These are phyloP conservation scores for Mycena latifolia DNA, from an alignment of 768 basidiomycete species.

Conservation along the genomic window DNA sequence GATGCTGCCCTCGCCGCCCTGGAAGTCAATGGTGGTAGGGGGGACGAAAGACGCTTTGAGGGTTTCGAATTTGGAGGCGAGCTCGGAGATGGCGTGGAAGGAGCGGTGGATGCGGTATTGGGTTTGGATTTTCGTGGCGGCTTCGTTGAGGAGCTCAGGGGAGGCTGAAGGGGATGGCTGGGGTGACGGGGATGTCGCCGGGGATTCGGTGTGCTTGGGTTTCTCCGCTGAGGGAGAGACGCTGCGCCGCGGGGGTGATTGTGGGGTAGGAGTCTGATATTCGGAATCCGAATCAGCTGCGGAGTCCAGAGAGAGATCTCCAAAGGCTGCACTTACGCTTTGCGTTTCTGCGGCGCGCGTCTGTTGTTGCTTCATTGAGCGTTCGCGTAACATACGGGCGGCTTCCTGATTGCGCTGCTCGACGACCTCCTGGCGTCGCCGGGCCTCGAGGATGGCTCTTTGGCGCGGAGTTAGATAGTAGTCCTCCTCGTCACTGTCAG, in stretches of 20 bases:
- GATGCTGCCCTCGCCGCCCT: conserved; percentile 44
- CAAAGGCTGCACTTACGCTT: conserved; percentile 20
- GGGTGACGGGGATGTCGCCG: conserved; percentile 14
- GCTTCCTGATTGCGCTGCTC: conserved; percentile 43
- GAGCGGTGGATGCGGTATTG: conserved; percentile 59
- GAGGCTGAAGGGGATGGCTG: conserved; percentile 37
- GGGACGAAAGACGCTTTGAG: conserved; percentile 57
- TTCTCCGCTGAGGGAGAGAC: too few species aligned
- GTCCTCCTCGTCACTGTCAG: conserved; percentile 46
- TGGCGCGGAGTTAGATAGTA: conserved; percentile 43
- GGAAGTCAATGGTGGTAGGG: conserved; percentile 63
- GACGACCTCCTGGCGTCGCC: conserved; percentile 42
- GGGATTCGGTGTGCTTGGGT: conserved; percentile 1
- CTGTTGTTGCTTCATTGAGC: conserved; percentile 36
- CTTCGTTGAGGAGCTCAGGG: conserved; percentile 49
- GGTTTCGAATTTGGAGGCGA: conserved; percentile 58
- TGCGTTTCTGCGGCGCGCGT: conserved; percentile 14
- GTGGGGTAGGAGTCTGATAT: conserved; percentile 15
- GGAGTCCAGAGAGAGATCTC: conserved; percentile 7
- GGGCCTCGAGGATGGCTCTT: conserved; percentile 48
- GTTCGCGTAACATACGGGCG: conserved; percentile 23
- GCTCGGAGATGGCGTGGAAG: conserved; percentile 51
- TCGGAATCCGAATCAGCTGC: conserved; percentile 6
- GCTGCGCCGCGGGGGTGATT: conserved; percentile 9
- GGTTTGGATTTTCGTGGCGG: conserved; percentile 62